These are phyloP conservation scores for Ceratobasidium sp. DNA, from an alignment of 1,284 basidiomycete species.

Conservation along the genomic window DNA sequence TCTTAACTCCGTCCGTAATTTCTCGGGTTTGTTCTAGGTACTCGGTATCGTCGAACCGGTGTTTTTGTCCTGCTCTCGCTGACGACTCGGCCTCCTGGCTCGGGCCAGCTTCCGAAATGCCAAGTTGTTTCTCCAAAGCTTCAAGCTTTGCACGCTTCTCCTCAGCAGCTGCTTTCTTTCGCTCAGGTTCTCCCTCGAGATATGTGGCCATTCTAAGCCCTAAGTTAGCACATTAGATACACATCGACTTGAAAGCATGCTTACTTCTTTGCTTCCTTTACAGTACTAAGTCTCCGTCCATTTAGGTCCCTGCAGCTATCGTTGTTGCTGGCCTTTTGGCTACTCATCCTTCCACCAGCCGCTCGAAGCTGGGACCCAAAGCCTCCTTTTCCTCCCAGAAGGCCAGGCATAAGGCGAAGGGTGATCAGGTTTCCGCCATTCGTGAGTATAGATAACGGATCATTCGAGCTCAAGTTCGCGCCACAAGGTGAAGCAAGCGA, in stretches of 20 bases:
- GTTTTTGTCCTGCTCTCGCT: slow-evolving; percentile 75
- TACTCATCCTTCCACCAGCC: slow-evolving; percentile 96
- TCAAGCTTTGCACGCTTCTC: slow-evolving; percentile 88
- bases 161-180: slow-evolving; percentile 81
- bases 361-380: slow-evolving; percentile 97
- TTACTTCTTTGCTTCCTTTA: slow-evolving; percentile 95
- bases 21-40: slow-evolving; percentile 93
- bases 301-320: slow-evolving; percentile 95
- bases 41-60: slow-evolving; percentile 90
- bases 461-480: slow-evolving; percentile 59
- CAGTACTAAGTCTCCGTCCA: slow-evolving; percentile 88
- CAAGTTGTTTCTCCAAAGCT: slow-evolving; percentile 81
- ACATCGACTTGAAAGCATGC: slow-evolving; percentile 48
- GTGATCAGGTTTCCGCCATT: slow-evolving; percentile 58
- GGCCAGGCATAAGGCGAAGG: slow-evolving; percentile 72
- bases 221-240: slow-evolving; percentile 40
- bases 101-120: slow-evolving; percentile 61
- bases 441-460: slow-evolving; percentile 70
- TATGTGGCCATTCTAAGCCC: slow-evolving; percentile 82
- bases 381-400: slow-evolving; percentile 95
- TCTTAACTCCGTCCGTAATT: slow-evolving; percentile 92
- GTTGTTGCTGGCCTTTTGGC: slow-evolving; percentile 93
- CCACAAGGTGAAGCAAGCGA: slow-evolving; percentile 31
- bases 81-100: slow-evolving; percentile 56
- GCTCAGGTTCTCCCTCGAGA: slow-evolving; percentile 84